Conservation (phyloP, 352 stramenopile species). For the Elongisporangium undulatum region DNA sequence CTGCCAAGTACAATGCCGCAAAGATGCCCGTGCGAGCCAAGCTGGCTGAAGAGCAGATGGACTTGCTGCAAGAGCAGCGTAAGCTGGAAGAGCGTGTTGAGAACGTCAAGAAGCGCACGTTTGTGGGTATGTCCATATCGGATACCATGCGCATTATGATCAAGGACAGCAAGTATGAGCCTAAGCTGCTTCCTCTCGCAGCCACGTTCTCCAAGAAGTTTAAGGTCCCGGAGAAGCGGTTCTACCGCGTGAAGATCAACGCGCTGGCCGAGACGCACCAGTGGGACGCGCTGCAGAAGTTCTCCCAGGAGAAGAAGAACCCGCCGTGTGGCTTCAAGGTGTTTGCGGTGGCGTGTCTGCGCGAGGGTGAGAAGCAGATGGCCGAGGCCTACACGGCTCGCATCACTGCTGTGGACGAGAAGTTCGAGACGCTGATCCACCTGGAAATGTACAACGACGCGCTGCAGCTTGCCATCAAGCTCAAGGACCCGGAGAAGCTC, state of each 20-base stretch:
- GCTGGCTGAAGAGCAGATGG: slow-evolving; percentile 81
- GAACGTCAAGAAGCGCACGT: slow-evolving; percentile 75
- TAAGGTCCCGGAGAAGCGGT: slow-evolving; percentile 88
- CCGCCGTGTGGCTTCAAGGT: slow-evolving; percentile 83
- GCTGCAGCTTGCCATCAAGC: slow-evolving; percentile 77
- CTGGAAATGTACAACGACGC: slow-evolving; percentile 81
- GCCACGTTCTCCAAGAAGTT: slow-evolving; percentile 83
- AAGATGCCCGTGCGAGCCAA: slow-evolving; percentile 66
- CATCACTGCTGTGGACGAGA: slow-evolving; percentile 80
- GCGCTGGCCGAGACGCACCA: slow-evolving; percentile 79
- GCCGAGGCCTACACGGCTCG: slow-evolving; percentile 79
- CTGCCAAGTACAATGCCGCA: slow-evolving; percentile 54
- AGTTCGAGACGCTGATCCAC: slow-evolving; percentile 86
- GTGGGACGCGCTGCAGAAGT: slow-evolving; percentile 87
- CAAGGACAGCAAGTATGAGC: slow-evolving; percentile 77
- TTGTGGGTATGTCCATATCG: slow-evolving; percentile 80
- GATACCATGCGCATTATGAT: slow-evolving; percentile 84
- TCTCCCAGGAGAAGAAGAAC: slow-evolving; percentile 84
- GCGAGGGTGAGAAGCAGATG: slow-evolving; percentile 72
- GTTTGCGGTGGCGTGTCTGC: slow-evolving; percentile 75
- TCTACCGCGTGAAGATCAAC: slow-evolving; percentile 90
- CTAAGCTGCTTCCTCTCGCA: slow-evolving; percentile 65
- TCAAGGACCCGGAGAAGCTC: slow-evolving; percentile 85
- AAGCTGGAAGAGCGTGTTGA: slow-evolving; percentile 80
- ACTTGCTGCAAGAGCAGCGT: slow-evolving; percentile 82